Conservation (phyloP, 2,329 filamentous ascomycete genomes). For the Teratosphaeria viscida region DNA sequence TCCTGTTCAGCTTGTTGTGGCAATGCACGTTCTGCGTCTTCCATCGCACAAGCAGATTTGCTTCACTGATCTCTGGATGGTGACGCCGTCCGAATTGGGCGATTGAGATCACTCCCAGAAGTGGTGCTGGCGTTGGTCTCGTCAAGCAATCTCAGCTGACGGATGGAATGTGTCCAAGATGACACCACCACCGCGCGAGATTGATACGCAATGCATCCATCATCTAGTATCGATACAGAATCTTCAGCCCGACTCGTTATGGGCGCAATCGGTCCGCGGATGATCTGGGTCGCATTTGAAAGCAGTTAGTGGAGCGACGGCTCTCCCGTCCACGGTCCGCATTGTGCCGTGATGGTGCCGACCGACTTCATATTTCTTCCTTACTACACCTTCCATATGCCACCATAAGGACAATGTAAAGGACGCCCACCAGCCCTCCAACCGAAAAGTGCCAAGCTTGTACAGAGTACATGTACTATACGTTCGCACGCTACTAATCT, state of each 20-base stretch:
- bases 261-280: background rate
- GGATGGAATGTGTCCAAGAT: background rate
- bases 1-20: background rate
- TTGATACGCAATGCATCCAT: background rate
- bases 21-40: background rate
- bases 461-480: no score
- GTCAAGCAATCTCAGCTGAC: no score
- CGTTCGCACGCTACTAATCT: no score
- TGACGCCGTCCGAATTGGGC: background rate
- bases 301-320: background rate
- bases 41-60: background rate
- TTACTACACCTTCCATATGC: background rate
- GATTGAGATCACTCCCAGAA: no score
- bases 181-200: background rate
- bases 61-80: background rate
- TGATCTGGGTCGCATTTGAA: background rate
- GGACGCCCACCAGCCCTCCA: no score
- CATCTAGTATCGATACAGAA: background rate
- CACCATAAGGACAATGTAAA: background rate
- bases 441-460: no score
- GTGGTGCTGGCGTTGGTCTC: no score
- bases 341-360: background rate
- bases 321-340: background rate
- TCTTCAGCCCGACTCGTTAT: background rate
- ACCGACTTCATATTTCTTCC: background rate